phyloP scores from a whole-genome alignment of 31 red algal species.

The Odonthalia washingtoniensis region DNA sequence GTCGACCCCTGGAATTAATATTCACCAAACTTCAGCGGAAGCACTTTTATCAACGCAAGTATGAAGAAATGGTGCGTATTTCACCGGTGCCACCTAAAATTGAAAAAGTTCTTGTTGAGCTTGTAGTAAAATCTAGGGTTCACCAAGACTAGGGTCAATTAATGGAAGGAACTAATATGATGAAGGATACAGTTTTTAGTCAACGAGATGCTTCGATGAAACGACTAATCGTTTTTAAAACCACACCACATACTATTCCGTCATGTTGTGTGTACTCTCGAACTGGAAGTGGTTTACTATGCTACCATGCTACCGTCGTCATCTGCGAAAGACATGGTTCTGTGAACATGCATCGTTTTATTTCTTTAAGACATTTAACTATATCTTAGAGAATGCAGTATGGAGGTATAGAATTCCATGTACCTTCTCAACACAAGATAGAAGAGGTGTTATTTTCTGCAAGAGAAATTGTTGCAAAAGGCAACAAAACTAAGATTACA shows the following conservation, averaged over 20 bases:
- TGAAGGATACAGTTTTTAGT: conserved; percentile 49
- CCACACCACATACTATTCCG: conserved; percentile 1
- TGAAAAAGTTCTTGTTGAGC: conserved; percentile 3
- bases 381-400: conserved; percentile 40
- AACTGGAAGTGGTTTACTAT: too few relatives aligned
- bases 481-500: not conserved
- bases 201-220: conserved; percentile 26
- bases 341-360: too few relatives aligned
- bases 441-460: conserved; percentile 39
- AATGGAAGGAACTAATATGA: conserved; percentile 28
- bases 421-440: conserved; percentile 31
- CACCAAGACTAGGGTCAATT: conserved; percentile 1
- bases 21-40: conserved; percentile 22
- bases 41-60: conserved; percentile 3
- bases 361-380: too few relatives aligned
- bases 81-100: conserved; percentile 29
- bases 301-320: too few relatives aligned
- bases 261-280: conserved; percentile 21
- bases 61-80: not conserved
- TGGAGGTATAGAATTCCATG: conserved; percentile 32
- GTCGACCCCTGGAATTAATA: conserved; percentile 21
- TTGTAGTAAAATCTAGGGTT: not conserved
- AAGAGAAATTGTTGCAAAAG: too few relatives aligned
- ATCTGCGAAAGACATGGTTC: too few relatives aligned
- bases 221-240: conserved; percentile 12